Evolutionary conservation across 2,329 filamentous ascomycete genomes (phyloP).

Genomic region (Penicillium freii): DNA sequence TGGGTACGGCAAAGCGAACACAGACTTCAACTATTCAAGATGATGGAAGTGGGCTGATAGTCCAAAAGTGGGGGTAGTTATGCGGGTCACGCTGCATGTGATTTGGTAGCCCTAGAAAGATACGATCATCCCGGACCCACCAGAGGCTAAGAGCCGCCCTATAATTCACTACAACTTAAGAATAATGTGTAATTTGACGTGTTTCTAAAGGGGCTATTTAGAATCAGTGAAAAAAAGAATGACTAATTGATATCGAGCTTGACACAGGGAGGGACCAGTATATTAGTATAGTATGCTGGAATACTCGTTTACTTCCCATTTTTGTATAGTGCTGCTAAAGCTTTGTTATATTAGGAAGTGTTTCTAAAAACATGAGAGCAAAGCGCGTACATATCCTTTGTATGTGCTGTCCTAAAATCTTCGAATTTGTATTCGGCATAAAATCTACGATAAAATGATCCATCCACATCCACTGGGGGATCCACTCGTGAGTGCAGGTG

Average conservation of each 20-base stretch:
- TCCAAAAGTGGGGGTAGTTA: too few species aligned
- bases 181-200: neutral
- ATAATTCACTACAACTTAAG: neutral
- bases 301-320: neutral
- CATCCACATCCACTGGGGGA: neutral
- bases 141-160: too few species aligned
- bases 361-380: too few species aligned
- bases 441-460: neutral
- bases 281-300: neutral
- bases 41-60: too few species aligned
- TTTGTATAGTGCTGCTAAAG: neutral
- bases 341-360: neutral
- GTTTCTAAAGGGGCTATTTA: neutral
- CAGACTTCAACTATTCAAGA: too few species aligned
- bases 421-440: neutral
- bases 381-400: too few species aligned
- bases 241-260: neutral
- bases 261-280: neutral
- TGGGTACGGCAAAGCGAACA: too few species aligned
- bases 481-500: neutral
- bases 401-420: neutral
- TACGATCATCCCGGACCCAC: too few species aligned
- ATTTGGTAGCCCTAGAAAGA: too few species aligned
- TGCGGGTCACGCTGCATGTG: neutral
- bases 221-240: neutral